Conservation (phyloP, 768 basidiomycete species). For the Peribolospora kevripleyi region DNA sequence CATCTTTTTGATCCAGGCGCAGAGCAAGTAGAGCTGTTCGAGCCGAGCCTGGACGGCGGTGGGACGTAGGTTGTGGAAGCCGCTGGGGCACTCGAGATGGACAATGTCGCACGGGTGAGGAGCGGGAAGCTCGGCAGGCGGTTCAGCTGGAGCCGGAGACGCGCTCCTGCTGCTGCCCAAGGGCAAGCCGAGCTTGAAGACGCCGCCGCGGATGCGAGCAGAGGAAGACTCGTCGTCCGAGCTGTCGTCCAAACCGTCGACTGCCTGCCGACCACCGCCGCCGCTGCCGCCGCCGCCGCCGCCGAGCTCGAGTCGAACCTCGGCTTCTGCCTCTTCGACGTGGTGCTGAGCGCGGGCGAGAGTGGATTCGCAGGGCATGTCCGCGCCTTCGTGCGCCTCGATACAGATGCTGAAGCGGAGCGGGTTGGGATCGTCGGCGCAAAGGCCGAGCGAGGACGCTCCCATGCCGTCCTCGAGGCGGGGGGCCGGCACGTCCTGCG, state of each 20-base stretch:
- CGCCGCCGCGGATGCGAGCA: too few relatives aligned
- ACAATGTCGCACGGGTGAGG: slow-evolving; percentile 10
- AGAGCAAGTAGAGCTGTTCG: slow-evolving; percentile 11
- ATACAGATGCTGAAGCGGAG: slow-evolving; percentile 60
- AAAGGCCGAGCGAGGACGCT: slow-evolving; percentile 16
- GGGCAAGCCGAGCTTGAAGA: too few relatives aligned
- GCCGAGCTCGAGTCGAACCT: background rate
- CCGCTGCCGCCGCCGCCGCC: background rate
- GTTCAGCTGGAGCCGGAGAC: too few relatives aligned
- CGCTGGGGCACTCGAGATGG: slow-evolving; percentile 14
- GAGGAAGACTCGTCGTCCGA: background rate
- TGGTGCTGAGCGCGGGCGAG: background rate
- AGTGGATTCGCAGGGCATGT: slow-evolving; percentile 30
- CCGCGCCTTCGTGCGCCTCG: slow-evolving; percentile 61
- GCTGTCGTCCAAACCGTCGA: background rate
- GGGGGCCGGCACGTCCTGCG: slow-evolving; percentile 43
- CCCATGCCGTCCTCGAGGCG: background rate
- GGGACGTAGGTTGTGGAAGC: background rate
- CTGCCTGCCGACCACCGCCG: background rate
- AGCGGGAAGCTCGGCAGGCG: background rate
- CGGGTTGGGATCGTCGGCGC: slow-evolving; percentile 24
- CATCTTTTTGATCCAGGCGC: slow-evolving; percentile 12
- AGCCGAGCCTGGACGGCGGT: slow-evolving; percentile 2
- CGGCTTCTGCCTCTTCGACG: slow-evolving; percentile 4
- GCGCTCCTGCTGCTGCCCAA: too few relatives aligned